phyloP scores from a whole-genome alignment of 148 eudicot species.

The Cornus controversa region DNA sequence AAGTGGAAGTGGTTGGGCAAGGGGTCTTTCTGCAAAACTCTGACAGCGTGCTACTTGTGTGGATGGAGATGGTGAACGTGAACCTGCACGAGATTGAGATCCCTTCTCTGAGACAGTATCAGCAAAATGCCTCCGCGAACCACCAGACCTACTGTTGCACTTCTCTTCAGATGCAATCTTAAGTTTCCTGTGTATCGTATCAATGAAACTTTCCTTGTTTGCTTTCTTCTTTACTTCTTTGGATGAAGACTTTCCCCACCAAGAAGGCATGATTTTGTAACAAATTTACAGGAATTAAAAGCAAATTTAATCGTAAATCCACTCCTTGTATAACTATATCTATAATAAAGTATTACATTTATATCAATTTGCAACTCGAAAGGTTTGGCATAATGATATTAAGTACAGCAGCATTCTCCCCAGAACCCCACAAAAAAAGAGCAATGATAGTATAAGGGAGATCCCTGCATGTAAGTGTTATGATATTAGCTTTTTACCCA shows the following conservation, averaged over 20 bases:
- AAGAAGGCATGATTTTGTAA: constrained; percentile 33
- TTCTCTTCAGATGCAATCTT: constrained; percentile 30
- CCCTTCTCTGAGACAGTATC: constrained; percentile 34
- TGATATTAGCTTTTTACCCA: not conserved
- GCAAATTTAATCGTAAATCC: not conserved
- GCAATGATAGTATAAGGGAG: not conserved
- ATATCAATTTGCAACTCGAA: not conserved
- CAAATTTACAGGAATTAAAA: not conserved
- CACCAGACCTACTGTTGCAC: constrained; percentile 14
- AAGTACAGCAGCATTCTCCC: not conserved
- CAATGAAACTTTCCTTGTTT: constrained; percentile 32
- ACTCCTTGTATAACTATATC: not conserved
- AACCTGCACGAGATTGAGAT: constrained; percentile 20
- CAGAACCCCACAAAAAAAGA: not conserved
- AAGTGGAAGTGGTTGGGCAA: constrained; percentile 29
- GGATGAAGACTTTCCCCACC: constrained; percentile 51
- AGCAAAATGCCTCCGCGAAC: constrained; percentile 18
- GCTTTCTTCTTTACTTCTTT: constrained; percentile 38
- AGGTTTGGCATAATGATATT: not conserved
- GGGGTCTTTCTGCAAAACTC: constrained; percentile 28
- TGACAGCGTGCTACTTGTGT: constrained; percentile 36
- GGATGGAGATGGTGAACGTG: constrained; percentile 30
- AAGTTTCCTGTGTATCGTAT: constrained; percentile 33
- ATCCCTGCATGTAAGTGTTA: constrained; percentile 6
- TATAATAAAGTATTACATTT: not conserved